Evolutionary conservation across 257 asterid species (phyloP), one percentile per base, ranked within the genome.

Genomic region (Solanum megistacrolobum): DNA sequence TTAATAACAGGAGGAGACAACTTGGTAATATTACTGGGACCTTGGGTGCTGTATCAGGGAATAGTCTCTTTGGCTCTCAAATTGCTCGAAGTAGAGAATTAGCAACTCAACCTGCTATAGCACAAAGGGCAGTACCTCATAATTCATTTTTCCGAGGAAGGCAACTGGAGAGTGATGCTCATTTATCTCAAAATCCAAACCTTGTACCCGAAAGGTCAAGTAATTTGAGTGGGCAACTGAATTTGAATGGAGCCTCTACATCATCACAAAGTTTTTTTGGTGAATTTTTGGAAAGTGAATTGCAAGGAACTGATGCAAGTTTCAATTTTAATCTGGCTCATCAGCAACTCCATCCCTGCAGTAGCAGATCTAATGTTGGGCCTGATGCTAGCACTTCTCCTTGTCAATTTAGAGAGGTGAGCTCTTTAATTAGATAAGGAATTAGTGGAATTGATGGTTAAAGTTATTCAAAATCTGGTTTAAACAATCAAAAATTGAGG

Each of bases 341-440:
- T 91, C 97, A 91, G 88, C 98, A 93, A 88, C 88, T 91, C 76
- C 96, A 91, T 89, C 96, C 96, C 83, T 89, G 92, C 91, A 89
- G 92, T 86, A 90, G 92, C 76, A 89, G 92, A 86, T 83, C 96
- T 62, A 91, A 89, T 84, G 75, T 89, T 38, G 94, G 92, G 85
- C 87, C 94, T 38, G 95, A 91, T 92, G 86, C 92, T 83, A 89
- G 89, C 88, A 16, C 92, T 55, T 83, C 91, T 36, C 89, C 93
- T 29, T 92, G 87, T 87, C 94, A 91, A 88, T 91, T 88, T 89
- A 91, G 92, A 88, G 98, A 94, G 95, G 96, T 94, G 94, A 91
- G 93, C 88, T 89, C 88, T 85, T 87, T 88, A 87, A 86, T 69
- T 87, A 35, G 90, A 87, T 52, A 92, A 92, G 90, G 91, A 92